Conservation (phyloP, 257 asterid species). For the Solanum ossicruentum region DNA sequence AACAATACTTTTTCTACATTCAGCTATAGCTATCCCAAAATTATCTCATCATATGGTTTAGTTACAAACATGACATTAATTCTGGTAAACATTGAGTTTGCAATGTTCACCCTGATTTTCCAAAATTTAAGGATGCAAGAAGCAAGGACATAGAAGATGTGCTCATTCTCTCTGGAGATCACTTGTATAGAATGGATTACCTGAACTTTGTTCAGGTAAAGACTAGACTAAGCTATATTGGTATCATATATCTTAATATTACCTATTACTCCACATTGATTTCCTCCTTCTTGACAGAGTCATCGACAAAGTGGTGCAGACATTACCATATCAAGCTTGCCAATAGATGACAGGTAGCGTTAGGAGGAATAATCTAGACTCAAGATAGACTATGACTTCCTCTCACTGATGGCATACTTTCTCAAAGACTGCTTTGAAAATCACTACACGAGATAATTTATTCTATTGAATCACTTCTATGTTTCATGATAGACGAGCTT, state of each 20-base stretch:
- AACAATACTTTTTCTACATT: not conserved
- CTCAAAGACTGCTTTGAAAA: not conserved
- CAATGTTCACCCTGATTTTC: not conserved
- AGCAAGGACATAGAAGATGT: slow-evolving; percentile 92
- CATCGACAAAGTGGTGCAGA: slow-evolving; percentile 97
- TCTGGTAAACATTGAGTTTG: not conserved
- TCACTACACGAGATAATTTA: not conserved
- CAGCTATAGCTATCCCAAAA: not conserved
- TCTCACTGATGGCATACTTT: not conserved
- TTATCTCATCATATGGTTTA: not conserved
- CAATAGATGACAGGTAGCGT: slow-evolving; percentile 68
- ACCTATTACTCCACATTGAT: not conserved
- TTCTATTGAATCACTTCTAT: slow-evolving; percentile 3
- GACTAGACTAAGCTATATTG: not conserved
- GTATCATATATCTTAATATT: not conserved
- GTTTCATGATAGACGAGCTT: slow-evolving; percentile 73
- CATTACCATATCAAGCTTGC: slow-evolving; percentile 67
- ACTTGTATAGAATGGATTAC: slow-evolving; percentile 93
- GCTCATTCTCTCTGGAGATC: slow-evolving; percentile 94
- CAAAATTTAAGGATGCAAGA: slow-evolving; percentile 62
- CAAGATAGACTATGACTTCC: not conserved
- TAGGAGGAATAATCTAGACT: not conserved
- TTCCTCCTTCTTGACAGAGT: slow-evolving; percentile 32
- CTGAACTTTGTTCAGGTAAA: slow-evolving; percentile 88
- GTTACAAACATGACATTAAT: not conserved